These are phyloP conservation scores for Fomitopsis serialis DNA, from an alignment of 768 basidiomycete genomes.

Conservation along the genomic window DNA sequence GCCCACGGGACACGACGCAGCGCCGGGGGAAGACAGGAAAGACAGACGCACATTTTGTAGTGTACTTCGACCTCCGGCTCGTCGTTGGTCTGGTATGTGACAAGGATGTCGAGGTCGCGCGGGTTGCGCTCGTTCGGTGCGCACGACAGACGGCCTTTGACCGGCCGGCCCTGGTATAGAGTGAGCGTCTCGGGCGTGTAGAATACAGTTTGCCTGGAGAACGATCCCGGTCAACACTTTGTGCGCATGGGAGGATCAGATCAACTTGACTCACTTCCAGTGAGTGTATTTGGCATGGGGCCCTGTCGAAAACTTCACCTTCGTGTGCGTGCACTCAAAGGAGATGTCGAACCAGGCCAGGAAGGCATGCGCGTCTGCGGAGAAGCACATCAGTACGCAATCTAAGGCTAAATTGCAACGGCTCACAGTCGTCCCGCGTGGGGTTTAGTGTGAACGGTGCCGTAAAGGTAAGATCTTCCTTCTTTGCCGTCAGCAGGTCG, in stretches of 20 bases:
- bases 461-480: constrained; percentile 89
- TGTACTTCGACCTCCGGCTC: constrained; percentile 37
- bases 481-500: constrained; percentile 85
- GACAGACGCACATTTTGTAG: constrained; percentile 81
- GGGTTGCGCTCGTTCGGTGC: constrained; percentile 90
- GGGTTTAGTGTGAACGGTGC: constrained; percentile 74
- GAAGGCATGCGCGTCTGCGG: constrained; percentile 90
- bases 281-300: constrained; percentile 96
- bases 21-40: constrained; percentile 22
- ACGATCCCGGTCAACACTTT: neutral
- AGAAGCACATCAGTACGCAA: neutral
- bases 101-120: constrained; percentile 88
- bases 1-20: constrained; percentile 5
- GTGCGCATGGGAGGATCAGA: neutral
- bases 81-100: constrained; percentile 50
- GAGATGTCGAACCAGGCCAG: constrained; percentile 98
- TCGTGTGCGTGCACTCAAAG: constrained; percentile 95
- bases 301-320: constrained; percentile 93
- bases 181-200: constrained; percentile 83
- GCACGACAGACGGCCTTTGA: constrained; percentile 70
- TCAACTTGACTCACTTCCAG: constrained; percentile 71
- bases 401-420: neutral
- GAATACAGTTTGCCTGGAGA: constrained; percentile 87
- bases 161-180: constrained; percentile 61
- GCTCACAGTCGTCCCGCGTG: constrained; percentile 87